A percentile compares a stretch with the other conserved stretches of the same genome.
These are phyloP conservation scores for Acacia acuminata DNA, from an alignment of 306 rosid genomes.

Conservation along the genomic window DNA sequence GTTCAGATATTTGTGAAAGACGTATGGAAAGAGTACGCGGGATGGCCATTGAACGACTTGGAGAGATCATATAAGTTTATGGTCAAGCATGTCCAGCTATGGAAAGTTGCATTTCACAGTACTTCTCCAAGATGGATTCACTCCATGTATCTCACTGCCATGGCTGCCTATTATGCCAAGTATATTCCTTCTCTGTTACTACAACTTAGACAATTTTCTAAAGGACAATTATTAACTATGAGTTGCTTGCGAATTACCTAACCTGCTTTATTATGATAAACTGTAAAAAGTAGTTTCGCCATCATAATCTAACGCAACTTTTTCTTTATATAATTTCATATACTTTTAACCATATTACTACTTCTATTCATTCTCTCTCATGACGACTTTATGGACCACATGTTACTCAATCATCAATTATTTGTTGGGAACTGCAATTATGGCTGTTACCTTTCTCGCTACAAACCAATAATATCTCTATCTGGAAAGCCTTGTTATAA, in stretches of 20 bases:
- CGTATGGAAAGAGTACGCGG: conserved; percentile 97
- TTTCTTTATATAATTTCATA: neutral
- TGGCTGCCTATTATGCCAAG: conserved; percentile 99
- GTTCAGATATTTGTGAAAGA: conserved; percentile 84
- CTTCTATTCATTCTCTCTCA: neutral
- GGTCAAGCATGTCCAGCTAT: conserved; percentile 94
- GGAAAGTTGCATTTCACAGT: conserved; percentile 94
- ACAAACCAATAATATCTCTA: conserved; percentile 11
- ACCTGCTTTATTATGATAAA: neutral
- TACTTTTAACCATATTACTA: neutral
- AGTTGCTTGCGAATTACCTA: neutral
- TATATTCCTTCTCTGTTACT: conserved; percentile 29
- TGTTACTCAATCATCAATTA: conserved; percentile 24
- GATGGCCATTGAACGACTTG: conserved; percentile 98
- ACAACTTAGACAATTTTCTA: neutral
- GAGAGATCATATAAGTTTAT: conserved; percentile 93
- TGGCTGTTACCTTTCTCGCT: conserved; percentile 16
- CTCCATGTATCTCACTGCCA: conserved; percentile 80
- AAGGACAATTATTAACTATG: neutral
- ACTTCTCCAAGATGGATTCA: conserved; percentile 99
- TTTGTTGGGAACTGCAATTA: conserved; percentile 8
- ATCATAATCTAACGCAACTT: neutral
- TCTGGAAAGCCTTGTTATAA: conserved; percentile 5
- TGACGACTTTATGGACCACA: conserved; percentile 37
- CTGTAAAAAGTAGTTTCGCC: conserved; percentile 11